A percentile compares a stretch with the other conserved stretches of the same genome.
These are phyloP conservation scores for Pythium myriotylum DNA, from an alignment of 352 stramenopile species.

Conservation along the genomic window DNA sequence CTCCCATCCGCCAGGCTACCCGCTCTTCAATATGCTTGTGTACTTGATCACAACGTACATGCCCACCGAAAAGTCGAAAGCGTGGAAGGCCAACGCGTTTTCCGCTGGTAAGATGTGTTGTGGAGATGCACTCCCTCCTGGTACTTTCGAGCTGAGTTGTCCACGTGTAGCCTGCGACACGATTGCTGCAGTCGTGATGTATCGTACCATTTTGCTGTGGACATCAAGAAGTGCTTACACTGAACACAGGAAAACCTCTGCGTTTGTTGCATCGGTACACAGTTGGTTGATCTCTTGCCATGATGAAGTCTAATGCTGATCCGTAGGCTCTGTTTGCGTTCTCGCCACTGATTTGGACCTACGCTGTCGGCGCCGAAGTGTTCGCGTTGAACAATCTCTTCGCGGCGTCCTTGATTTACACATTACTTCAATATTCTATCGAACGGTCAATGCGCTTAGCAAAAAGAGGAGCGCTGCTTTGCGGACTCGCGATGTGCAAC, in stretches of 20 bases:
- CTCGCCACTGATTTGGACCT: conserved; percentile 94
- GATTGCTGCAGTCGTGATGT: conserved; percentile 53
- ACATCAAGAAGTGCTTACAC: conserved; percentile 18
- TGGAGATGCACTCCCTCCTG: background rate
- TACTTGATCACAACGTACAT: conserved; percentile 57
- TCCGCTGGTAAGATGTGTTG: conserved; percentile 55
- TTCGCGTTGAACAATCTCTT: conserved; percentile 98
- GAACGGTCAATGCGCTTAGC: conserved; percentile 31
- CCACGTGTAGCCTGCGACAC: conserved; percentile 53
- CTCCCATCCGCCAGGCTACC: conserved; percentile 94
- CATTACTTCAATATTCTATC: conserved; percentile 53
- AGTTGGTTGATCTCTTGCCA: background rate
- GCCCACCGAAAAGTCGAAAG: conserved; percentile 41
- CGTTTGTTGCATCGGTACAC: conserved; percentile 56
- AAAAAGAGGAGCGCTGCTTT: conserved; percentile 80
- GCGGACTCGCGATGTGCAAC: conserved; percentile 93
- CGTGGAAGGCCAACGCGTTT: conserved; percentile 90
- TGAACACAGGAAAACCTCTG: conserved; percentile 31
- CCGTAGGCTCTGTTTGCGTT: conserved; percentile 85
- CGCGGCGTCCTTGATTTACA: conserved; percentile 70
- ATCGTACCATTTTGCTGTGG: conserved; percentile 55
- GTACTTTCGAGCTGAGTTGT: too few species aligned
- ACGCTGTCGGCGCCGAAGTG: conserved; percentile 93
- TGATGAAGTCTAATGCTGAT: background rate
- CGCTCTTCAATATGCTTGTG: conserved; percentile 92